Evolutionary conservation across 805 yeast genomes (phyloP).

Genomic region (Tetrapisispora pingtungensis): DNA sequence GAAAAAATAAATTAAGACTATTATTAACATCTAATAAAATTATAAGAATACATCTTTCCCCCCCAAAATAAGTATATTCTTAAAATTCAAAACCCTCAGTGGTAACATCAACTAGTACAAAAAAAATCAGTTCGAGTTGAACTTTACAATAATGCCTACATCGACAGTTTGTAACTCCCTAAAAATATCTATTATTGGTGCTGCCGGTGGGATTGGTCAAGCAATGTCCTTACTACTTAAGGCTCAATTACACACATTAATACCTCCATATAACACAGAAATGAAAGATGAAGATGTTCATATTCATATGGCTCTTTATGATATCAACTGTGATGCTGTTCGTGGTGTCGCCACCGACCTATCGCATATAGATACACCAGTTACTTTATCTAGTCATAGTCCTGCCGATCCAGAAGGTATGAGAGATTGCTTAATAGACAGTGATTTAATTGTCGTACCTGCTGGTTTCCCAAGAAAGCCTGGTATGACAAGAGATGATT

Average conservation of each 20-base stretch:
- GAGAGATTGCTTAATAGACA: constrained; percentile 19
- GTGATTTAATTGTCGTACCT: constrained; percentile 37
- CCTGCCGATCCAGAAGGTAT: constrained; percentile 34
- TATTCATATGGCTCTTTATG: constrained; percentile 55
- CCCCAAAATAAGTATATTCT: too few species aligned
- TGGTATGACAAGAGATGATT: constrained; percentile 88
- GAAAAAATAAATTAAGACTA: too few species aligned
- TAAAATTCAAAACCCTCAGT: not conserved
- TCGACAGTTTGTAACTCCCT: constrained; percentile 4
- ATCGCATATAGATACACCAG: constrained; percentile 68
- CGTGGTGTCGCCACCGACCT: constrained; percentile 87
- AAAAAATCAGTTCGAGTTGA: too few species aligned
- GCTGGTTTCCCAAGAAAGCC: constrained; percentile 94
- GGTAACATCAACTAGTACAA: not conserved
- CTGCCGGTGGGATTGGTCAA: constrained; percentile 94
- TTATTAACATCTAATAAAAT: too few species aligned
- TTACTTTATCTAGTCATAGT: constrained; percentile 48
- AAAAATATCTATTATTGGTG: constrained; percentile 81
- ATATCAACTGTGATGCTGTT: constrained; percentile 51
- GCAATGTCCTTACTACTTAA: constrained; percentile 77
- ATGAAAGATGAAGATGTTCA: constrained; percentile 30
- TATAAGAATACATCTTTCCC: too few species aligned
- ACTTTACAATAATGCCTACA: not conserved
- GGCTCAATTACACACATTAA: constrained; percentile 28
- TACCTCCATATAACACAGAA: constrained; percentile 35